These are phyloP conservation scores for Cryphonectria naterciae DNA, from an alignment of 2,329 filamentous ascomycete species.

Conservation along the genomic window DNA sequence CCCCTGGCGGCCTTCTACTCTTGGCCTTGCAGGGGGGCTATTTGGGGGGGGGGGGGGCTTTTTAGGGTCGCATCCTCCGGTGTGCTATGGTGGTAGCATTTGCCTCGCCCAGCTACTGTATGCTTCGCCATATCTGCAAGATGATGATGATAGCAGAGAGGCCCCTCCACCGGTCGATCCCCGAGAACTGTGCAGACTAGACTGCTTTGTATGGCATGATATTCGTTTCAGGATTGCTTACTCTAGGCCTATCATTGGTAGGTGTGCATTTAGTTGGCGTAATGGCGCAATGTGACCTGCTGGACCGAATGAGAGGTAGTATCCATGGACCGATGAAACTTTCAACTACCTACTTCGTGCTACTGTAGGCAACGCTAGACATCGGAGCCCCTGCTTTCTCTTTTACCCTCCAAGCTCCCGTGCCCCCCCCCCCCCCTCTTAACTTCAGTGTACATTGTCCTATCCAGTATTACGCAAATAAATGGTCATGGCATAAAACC, in stretches of 20 bases:
- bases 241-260: not conserved
- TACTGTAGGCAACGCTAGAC: too few relatives aligned
- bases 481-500: not conserved
- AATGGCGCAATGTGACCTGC: not conserved
- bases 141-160: not conserved
- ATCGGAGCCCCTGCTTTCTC: too few relatives aligned
- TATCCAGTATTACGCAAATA: not conserved
- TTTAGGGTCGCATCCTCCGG: not conserved
- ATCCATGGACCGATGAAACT: not conserved
- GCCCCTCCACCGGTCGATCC: not conserved
- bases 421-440: not conserved
- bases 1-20: not conserved
- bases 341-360: not conserved
- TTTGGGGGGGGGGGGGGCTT: too few relatives aligned
- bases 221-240: not conserved
- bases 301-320: not conserved
- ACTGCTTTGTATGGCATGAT: not conserved
- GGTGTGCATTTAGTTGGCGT: not conserved
- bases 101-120: not conserved
- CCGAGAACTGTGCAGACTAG: not conserved
- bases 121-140: not conserved
- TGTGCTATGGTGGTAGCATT: not conserved
- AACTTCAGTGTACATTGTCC: not conserved
- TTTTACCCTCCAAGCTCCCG: too few relatives aligned
- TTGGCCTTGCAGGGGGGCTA: not conserved